A percentile compares a stretch with the other conserved stretches of the same genome.
Evolutionary conservation across 2,329 filamentous ascomycete genomes (phyloP).

Genomic region (Arthrobotrys entomopaga): DNA sequence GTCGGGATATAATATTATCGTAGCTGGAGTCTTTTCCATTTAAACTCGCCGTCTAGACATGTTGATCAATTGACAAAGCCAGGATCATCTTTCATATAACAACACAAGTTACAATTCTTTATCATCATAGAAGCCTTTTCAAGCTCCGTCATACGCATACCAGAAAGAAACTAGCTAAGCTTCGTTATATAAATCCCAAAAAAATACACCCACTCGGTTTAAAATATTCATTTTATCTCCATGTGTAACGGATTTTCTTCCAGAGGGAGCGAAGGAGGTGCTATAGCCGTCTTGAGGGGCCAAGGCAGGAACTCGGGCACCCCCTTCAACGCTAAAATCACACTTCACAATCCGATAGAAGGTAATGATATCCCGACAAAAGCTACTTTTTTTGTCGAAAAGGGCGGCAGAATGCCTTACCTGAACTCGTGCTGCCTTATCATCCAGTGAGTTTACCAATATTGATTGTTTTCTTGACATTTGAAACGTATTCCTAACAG

Average conservation of each 20-base stretch:
- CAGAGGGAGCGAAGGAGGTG: slow-evolving; percentile 44
- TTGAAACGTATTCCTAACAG: slow-evolving; percentile 6
- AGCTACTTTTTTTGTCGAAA: slow-evolving; percentile 36
- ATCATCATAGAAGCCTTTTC: too few relatives aligned
- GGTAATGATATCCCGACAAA: slow-evolving; percentile 19
- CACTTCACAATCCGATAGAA: slow-evolving; percentile 35
- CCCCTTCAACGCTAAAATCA: slow-evolving; percentile 47
- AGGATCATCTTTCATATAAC: too few relatives aligned
- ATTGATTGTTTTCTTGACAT: not conserved
- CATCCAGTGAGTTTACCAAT: slow-evolving; percentile 31
- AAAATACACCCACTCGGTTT: too few relatives aligned
- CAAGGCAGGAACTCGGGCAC: slow-evolving; percentile 17
- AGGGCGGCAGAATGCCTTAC: slow-evolving; percentile 8
- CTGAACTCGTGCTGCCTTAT: slow-evolving; percentile 29
- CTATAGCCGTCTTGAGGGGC: slow-evolving; percentile 38
- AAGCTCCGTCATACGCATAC: too few relatives aligned
- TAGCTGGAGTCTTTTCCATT: too few relatives aligned
- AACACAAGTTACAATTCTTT: too few relatives aligned
- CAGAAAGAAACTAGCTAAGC: too few relatives aligned
- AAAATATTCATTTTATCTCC: not conserved
- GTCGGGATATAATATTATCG: too few relatives aligned
- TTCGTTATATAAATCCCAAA: too few relatives aligned
- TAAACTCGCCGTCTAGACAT: too few relatives aligned
- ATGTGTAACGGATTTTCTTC: slow-evolving; percentile 50
- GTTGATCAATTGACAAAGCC: too few relatives aligned